Percentiles rank a stretch among this genome's conserved stretches.
Evolutionary conservation across 441 rosid species (phyloP).

Genomic region (Breynia disticha): DNA sequence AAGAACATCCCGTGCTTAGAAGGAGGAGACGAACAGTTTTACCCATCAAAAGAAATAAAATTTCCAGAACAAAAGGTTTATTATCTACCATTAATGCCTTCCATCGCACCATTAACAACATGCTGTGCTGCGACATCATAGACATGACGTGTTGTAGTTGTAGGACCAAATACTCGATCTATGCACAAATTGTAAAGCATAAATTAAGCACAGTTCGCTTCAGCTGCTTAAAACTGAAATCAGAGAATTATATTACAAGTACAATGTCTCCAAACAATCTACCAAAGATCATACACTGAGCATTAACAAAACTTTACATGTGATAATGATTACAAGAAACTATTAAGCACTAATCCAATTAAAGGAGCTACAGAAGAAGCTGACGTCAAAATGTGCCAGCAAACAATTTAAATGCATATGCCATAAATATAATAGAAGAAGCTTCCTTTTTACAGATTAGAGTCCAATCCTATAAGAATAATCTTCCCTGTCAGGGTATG

Average conservation of each 20-base stretch:
- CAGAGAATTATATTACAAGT: background rate
- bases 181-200: constrained; percentile 3
- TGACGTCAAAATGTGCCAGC: background rate
- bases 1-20: background rate
- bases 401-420: background rate
- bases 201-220: too few relatives aligned
- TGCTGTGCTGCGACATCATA: constrained; percentile 97
- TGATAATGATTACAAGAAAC: background rate
- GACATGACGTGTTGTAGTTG: constrained; percentile 97
- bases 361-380: background rate
- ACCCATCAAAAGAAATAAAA: constrained; percentile 1
- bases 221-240: too few relatives aligned
- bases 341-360: background rate
- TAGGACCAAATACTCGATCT: constrained; percentile 98
- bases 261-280: too few relatives aligned
- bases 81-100: constrained; percentile 78
- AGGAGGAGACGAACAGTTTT: too few relatives aligned
- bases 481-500: too few relatives aligned
- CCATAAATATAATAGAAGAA: background rate
- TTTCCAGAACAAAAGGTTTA: constrained; percentile 8
- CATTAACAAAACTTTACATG: background rate
- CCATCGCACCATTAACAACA: constrained; percentile 93
- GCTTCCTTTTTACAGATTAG: background rate
- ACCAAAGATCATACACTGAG: background rate
- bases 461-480: background rate